phyloP scores from a whole-genome alignment of 2,329 filamentous ascomycete species.

The Ascochyta pisi region DNA sequence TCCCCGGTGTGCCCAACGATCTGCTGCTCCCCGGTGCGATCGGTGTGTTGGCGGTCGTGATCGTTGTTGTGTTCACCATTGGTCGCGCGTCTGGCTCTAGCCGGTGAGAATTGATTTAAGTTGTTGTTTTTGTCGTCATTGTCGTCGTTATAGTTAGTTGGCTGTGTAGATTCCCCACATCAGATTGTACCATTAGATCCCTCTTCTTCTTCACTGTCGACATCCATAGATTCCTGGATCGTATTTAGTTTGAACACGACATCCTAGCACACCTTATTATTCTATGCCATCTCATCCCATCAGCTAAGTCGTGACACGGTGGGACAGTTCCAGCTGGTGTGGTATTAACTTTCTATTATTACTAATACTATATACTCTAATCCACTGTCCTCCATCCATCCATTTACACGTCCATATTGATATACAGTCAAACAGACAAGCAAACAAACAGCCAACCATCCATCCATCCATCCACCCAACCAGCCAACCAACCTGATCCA shows the following conservation, averaged over 20 bases:
- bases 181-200: constrained; percentile 6
- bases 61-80: constrained; percentile 90
- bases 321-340: too few species aligned
- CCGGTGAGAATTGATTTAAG: constrained; percentile 41
- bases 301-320: too few species aligned
- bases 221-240: constrained; percentile 18
- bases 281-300: too few species aligned
- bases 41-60: constrained; percentile 91
- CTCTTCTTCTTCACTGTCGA: constrained; percentile 1
- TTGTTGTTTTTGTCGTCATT: not conserved
- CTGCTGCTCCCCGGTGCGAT: constrained; percentile 91
- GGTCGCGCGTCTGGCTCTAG: constrained; percentile 67
- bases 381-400: too few species aligned
- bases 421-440: too few species aligned
- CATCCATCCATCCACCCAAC: too few species aligned
- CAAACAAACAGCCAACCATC: too few species aligned
- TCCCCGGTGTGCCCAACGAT: constrained; percentile 92
- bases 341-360: too few species aligned
- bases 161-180: not conserved
- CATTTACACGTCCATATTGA: too few species aligned
- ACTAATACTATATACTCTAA: too few species aligned
- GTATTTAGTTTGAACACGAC: not conserved
- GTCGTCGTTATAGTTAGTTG: not conserved
- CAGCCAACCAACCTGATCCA: too few species aligned
- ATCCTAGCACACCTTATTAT: too few species aligned